Evolutionary conservation across 768 basidiomycete species (phyloP).

Genomic region (Pisolithus microcarpus): DNA sequence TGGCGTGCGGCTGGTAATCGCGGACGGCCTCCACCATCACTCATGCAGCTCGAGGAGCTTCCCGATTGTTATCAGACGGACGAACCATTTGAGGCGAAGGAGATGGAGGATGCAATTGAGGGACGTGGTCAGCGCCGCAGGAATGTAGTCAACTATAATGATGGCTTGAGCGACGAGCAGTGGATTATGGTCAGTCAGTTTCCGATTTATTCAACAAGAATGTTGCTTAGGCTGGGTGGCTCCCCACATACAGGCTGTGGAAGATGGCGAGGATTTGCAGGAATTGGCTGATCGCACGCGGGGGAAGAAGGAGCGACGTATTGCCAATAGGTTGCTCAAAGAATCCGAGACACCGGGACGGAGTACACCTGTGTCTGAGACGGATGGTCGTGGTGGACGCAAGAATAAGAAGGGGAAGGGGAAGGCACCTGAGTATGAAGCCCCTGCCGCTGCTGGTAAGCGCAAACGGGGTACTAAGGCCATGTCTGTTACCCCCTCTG

Average conservation of each 20-base stretch:
- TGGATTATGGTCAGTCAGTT: slow-evolving; percentile 53
- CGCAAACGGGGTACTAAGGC: slow-evolving; percentile 71
- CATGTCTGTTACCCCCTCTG: slow-evolving; percentile 69
- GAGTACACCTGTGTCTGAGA: slow-evolving; percentile 59
- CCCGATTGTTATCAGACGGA: slow-evolving; percentile 87
- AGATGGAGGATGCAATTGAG: slow-evolving; percentile 45
- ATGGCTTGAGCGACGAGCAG: slow-evolving; percentile 89
- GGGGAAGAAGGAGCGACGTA: slow-evolving; percentile 60
- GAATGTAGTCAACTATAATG: slow-evolving; percentile 85
- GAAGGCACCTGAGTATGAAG: slow-evolving; percentile 46
- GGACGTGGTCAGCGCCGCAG: slow-evolving; percentile 83
- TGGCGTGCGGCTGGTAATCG: slow-evolving; percentile 74
- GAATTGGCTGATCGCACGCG: slow-evolving; percentile 61
- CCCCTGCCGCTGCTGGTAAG: slow-evolving; percentile 44
- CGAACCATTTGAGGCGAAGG: slow-evolving; percentile 68
- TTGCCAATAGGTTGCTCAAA: slow-evolving; percentile 49
- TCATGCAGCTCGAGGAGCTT: slow-evolving; percentile 85
- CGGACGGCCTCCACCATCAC: slow-evolving; percentile 65
- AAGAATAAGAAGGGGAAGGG: slow-evolving; percentile 54
- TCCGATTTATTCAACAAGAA: too few species aligned
- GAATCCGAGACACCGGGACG: slow-evolving; percentile 56
- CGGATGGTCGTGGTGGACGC: slow-evolving; percentile 43
- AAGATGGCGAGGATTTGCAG: slow-evolving; percentile 75
- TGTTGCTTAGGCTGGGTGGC: neutral
- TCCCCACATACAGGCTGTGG: slow-evolving; percentile 39